A percentile compares a stretch with the other conserved stretches of the same genome.
Evolutionary conservation across 1,139 yeast species (phyloP).

Genomic region (Maudiozyma humilis): DNA sequence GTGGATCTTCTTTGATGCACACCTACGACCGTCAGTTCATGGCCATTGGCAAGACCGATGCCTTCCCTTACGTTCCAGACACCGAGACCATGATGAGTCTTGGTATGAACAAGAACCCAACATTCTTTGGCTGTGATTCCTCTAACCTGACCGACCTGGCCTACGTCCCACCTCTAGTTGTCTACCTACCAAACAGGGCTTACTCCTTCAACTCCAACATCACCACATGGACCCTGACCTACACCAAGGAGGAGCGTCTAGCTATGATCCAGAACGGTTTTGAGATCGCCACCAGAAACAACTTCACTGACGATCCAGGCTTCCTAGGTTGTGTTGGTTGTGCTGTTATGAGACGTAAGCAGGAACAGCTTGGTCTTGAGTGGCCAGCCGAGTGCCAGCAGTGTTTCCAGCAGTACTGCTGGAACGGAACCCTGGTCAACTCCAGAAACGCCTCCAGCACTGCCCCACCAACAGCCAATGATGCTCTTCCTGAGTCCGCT

Average conservation of each 20-base stretch:
- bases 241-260: slow-evolving; percentile 48
- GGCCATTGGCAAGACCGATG: slow-evolving; percentile 50
- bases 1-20: slow-evolving; percentile 58
- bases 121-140: slow-evolving; percentile 82
- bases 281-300: slow-evolving; percentile 64
- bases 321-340: slow-evolving; percentile 82
- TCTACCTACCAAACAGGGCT: slow-evolving; percentile 73
- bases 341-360: slow-evolving; percentile 76
- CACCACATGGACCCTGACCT: slow-evolving; percentile 64
- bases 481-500: neutral
- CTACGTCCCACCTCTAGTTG: slow-evolving; percentile 62
- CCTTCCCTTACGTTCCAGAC: slow-evolving; percentile 84
- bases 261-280: slow-evolving; percentile 71
- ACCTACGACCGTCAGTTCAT: slow-evolving; percentile 66
- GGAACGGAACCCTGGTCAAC: slow-evolving; percentile 49
- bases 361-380: slow-evolving; percentile 57
- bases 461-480: neutral
- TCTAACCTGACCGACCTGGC: slow-evolving; percentile 50
- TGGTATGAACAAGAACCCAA: slow-evolving; percentile 54
- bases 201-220: slow-evolving; percentile 60
- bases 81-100: slow-evolving; percentile 48
- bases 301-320: slow-evolving; percentile 61
- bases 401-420: slow-evolving; percentile 72
- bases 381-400: slow-evolving; percentile 63
- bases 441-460: slow-evolving; percentile 7